These are phyloP conservation scores for Laguncularia racemosa DNA, from an alignment of 345 rosid species.

Conservation along the genomic window DNA sequence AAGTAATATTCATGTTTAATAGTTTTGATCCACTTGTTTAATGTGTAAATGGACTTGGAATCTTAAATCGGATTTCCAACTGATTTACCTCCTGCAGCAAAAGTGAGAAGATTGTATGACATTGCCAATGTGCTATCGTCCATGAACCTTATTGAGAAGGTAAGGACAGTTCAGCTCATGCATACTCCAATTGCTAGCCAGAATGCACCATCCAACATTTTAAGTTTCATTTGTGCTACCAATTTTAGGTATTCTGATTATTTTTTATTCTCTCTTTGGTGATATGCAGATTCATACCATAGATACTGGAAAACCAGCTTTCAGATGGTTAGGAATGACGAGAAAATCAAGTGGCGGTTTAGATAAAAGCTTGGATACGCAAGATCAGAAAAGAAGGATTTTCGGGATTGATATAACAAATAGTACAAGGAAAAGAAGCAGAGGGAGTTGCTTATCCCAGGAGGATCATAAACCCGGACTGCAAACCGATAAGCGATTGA, in stretches of 20 bases:
- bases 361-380: conserved; percentile 18
- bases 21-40: neutral
- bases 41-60: neutral
- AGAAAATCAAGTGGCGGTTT: conserved; percentile 33
- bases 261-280: neutral
- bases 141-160: conserved; percentile 88
- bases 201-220: too few species aligned
- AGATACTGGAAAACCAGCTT: conserved; percentile 77
- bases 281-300: conserved; percentile 7
- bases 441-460: conserved; percentile 20
- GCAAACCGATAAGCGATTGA: conserved; percentile 27
- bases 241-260: neutral
- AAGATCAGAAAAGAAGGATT: conserved; percentile 48
- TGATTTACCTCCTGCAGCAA: conserved; percentile 42
- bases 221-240: too few species aligned
- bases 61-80: neutral
- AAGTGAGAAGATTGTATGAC: conserved; percentile 86
- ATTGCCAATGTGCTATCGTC: conserved; percentile 85
- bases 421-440: conserved; percentile 36
- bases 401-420: conserved; percentile 82
- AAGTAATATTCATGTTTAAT: conserved; percentile 34
- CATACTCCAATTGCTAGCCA: neutral
- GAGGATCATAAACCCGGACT: conserved; percentile 16
- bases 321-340: conserved; percentile 73
- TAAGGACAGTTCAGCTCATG: conserved; percentile 13